Evolutionary conservation across 202 grass and related monocot genomes (phyloP), one percentile per base, ranked within the genome.

Genomic region (Carex sylvatica): DNA sequence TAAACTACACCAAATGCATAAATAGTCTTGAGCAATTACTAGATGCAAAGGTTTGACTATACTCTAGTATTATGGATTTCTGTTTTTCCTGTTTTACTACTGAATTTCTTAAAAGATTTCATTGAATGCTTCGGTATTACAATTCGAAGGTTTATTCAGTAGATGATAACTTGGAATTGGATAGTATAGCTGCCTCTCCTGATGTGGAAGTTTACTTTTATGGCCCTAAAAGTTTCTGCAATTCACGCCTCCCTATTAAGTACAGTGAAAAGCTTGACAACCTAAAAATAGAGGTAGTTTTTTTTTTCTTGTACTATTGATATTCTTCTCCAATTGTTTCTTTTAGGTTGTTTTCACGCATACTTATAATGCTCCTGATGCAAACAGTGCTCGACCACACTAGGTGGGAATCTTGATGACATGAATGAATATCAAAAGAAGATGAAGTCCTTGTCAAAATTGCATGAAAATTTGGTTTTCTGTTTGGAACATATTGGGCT

Each of bases 11-110:
- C 66, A 98, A 97, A 93, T 91, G 90, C 85, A 93, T 98, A 80
- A 98, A 98, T 65, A 98, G 92, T 84, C 92, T 98, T 10, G 95
- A 98, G 82, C 85, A 85, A 80, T 90, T 98, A 70, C 88, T 98
- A 80, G 86, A 94, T 88, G 92, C 90, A 76, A 94, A 98, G 92
- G 95, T 98, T 82, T 78, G 56, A 16, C 78, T 35, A 51, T 64
- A 87, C 53, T 24, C 47, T 84, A 47, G 40, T 56, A 58, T 68
- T 74, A 24, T 82, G 51, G 70, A 44, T 33, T 83, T 78, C 60
- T 82, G 47, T 62, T 74, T 67, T 81, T 76, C 38, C 36, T 35
- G 20, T 33, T 67, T 19, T n/a, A 44, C 10, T 19, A 60, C 70
- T 5, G 16, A 53, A 65, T 77, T 67, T 59, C 65, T 4, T 4